These are phyloP conservation scores for Pulveroboletus ravenelii DNA, from an alignment of 768 basidiomycete genomes.

Conservation along the genomic window DNA sequence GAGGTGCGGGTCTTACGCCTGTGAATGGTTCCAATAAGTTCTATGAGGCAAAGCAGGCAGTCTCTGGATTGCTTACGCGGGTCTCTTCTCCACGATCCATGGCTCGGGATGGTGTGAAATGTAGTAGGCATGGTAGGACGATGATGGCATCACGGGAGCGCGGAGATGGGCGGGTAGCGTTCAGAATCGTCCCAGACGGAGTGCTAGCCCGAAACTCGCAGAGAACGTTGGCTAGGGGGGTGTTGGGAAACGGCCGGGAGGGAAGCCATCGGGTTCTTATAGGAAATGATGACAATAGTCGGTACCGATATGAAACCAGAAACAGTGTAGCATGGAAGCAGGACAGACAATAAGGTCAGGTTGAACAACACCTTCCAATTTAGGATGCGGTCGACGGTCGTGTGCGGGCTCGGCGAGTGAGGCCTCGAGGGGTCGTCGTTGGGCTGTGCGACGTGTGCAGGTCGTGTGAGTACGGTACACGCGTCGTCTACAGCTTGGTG, in stretches of 20 bases:
- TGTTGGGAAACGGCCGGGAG: background rate
- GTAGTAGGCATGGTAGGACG: conserved; percentile 12
- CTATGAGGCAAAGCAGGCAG: background rate
- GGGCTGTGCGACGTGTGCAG: no score
- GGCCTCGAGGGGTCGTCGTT: no score
- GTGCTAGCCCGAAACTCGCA: conserved; percentile 12
- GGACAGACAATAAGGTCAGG: conserved; percentile 13
- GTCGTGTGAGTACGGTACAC: no score
- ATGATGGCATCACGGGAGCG: conserved; percentile 4
- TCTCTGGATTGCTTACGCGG: conserved; percentile 15
- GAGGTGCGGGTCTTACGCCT: conserved; percentile 29
- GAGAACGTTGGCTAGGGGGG: conserved; percentile 16
- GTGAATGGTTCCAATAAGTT: background rate
- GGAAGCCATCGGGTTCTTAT: conserved; percentile 13
- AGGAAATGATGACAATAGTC: conserved; percentile 16
- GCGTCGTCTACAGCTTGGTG: no score
- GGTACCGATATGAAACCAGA: background rate
- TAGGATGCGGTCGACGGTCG: background rate
- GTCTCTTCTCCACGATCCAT: conserved; percentile 25
- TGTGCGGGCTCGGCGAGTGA: no score
- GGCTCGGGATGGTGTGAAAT: conserved; percentile 15
- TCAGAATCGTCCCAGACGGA: conserved; percentile 24
- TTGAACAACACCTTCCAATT: conserved; percentile 21
- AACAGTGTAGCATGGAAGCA: background rate
- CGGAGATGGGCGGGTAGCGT: background rate